Conservation (phyloP, 2,329 filamentous ascomycete genomes). For the Zymoseptoria brevis region DNA sequence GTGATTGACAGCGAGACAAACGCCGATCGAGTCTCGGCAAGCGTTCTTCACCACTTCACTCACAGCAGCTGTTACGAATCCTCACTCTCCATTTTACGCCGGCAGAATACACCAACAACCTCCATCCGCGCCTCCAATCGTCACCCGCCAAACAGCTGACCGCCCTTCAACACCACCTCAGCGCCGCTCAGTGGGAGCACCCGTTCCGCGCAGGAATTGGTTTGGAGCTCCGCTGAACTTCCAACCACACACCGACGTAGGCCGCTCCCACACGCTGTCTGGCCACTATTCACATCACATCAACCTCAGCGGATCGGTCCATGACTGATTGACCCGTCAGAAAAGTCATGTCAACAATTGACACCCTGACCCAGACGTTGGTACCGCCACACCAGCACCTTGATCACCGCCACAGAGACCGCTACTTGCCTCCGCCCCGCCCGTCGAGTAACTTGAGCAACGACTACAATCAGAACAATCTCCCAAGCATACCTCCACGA, state of each 20-base stretch:
- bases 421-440: conserved; percentile 27
- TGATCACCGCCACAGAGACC: conserved; percentile 26
- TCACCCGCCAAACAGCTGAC: background rate
- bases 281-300: background rate
- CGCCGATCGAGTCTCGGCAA: background rate
- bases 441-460: conserved; percentile 27
- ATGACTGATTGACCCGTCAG: background rate
- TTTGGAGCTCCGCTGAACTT: too few species aligned
- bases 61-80: background rate
- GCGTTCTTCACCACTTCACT: background rate
- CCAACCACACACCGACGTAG: background rate
- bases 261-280: background rate
- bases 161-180: background rate
- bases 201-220: too few species aligned
- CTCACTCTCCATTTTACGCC: background rate
- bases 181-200: background rate
- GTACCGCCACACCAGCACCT: conserved; percentile 25
- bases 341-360: conserved; percentile 25
- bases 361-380: conserved; percentile 25
- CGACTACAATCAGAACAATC: conserved; percentile 23
- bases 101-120: background rate
- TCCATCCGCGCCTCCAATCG: background rate
- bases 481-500: conserved; percentile 20
- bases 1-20: background rate
- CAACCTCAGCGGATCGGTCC: background rate